Evolutionary conservation across 176 grass and related monocot species (phyloP).

Genomic region (Oropetium thomaeum): DNA sequence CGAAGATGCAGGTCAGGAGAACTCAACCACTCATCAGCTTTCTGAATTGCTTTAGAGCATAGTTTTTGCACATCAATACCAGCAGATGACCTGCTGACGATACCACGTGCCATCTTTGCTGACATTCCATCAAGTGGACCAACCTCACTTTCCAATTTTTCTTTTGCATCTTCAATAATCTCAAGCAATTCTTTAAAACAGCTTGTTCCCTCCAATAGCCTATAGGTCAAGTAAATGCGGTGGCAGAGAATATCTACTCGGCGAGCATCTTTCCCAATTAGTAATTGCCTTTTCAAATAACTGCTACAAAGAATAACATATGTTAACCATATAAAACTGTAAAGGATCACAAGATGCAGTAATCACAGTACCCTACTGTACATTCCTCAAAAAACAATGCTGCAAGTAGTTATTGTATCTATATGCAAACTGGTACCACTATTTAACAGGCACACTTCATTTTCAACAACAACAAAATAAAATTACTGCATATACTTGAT

Average conservation of each 20-base stretch:
- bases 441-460: background rate
- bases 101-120: constrained; percentile 90
- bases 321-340: constrained; percentile 24
- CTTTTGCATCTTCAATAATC: constrained; percentile 81
- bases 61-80: constrained; percentile 81
- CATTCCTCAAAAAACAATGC: too few relatives aligned
- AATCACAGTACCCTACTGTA: too few relatives aligned
- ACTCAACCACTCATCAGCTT: constrained; percentile 68
- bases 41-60: constrained; percentile 77
- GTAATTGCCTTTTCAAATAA: constrained; percentile 94
- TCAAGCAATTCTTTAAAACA: constrained; percentile 73
- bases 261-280: constrained; percentile 85
- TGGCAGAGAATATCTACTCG: constrained; percentile 92
- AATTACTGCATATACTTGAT: background rate
- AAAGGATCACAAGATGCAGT: constrained; percentile 14
- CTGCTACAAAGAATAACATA: constrained; percentile 44
- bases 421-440: background rate
- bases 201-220: constrained; percentile 67
- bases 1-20: constrained; percentile 48
- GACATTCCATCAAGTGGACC: constrained; percentile 90
- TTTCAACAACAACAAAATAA: background rate
- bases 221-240: constrained; percentile 81
- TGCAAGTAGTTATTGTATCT: constrained; percentile 9
- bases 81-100: constrained; percentile 84
- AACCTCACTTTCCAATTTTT: constrained; percentile 89